A percentile compares a stretch with the other conserved stretches of the same genome.
Evolutionary conservation across 345 rosid species (phyloP).

Genomic region (Linum tenue): DNA sequence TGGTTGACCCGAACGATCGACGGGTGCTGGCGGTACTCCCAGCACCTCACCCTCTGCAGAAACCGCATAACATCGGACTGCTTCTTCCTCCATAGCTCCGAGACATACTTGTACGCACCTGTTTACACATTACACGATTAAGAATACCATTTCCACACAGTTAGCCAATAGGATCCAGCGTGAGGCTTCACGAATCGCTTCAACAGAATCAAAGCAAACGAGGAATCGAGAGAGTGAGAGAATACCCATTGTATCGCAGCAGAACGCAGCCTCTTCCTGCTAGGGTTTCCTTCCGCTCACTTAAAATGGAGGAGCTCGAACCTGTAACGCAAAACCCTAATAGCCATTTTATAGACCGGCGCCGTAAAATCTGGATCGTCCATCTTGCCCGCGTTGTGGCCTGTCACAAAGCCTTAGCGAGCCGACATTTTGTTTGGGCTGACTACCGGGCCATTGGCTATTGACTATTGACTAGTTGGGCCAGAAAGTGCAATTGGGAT

Average conservation of each 20-base stretch:
- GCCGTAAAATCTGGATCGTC: constrained; percentile 14
- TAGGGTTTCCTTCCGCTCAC: background rate
- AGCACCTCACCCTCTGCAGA: constrained; percentile 44
- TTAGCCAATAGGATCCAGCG: background rate
- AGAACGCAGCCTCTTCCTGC: background rate
- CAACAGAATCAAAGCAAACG: background rate
- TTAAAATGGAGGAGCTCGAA: background rate
- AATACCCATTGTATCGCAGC: background rate
- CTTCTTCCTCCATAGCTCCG: constrained; percentile 60
- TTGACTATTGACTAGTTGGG: too few relatives aligned
- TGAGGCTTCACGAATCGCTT: background rate
- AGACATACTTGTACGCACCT: constrained; percentile 35
- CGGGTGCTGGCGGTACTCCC: constrained; percentile 90
- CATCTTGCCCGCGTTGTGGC: background rate
- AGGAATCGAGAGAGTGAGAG: background rate
- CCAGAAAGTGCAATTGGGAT: too few relatives aligned
- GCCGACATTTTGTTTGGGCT: background rate
- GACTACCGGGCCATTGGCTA: too few relatives aligned
- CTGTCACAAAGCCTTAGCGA: background rate
- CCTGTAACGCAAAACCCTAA: background rate
- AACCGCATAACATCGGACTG: constrained; percentile 99
- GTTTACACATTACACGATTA: background rate
- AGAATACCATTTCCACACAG: background rate
- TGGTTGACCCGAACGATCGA: constrained; percentile 80
- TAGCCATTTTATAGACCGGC: background rate